Conservation (phyloP, 371 early-diverging fungal species). For the Mucor racemosus region DNA sequence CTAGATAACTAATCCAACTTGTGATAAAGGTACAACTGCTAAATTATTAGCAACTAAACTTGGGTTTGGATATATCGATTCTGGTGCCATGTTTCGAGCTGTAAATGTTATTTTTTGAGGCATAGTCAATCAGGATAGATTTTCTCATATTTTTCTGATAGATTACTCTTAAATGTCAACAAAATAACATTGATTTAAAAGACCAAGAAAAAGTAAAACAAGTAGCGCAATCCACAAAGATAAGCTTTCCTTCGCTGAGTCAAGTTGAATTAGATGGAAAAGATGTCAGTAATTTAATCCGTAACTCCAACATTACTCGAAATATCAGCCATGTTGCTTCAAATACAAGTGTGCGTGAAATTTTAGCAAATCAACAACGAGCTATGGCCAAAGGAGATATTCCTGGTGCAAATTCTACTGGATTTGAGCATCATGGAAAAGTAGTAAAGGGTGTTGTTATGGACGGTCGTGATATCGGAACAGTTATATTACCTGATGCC, state of each 20-base stretch:
- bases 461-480: conserved; percentile 96
- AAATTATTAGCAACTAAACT: conserved; percentile 72
- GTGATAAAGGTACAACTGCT: conserved; percentile 70
- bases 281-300: conserved; percentile 73
- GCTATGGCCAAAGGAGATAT: conserved; percentile 33
- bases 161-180: conserved; percentile 64
- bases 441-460: conserved; percentile 76
- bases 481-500: conserved; percentile 87
- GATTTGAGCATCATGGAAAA: conserved; percentile 25
- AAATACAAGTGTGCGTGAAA: conserved; percentile 64
- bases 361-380: conserved; percentile 69
- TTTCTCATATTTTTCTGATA: conserved; percentile 11
- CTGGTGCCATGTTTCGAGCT: conserved; percentile 74
- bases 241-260: conserved; percentile 40
- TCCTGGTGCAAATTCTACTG: conserved; percentile 24
- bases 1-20: background rate
- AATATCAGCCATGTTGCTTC: conserved; percentile 75
- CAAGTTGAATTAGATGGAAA: conserved; percentile 62
- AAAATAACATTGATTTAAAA: conserved; percentile 42
- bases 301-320: conserved; percentile 67
- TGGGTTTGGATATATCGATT: conserved; percentile 83
- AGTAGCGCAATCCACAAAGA: conserved; percentile 28
- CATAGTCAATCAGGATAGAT: too few species aligned
- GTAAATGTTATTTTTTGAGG: conserved; percentile 34
- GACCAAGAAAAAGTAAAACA: conserved; percentile 31